phyloP scores from a whole-genome alignment of 192 early-diverging fungal genomes.

The Rhizophagus prolifer region DNA sequence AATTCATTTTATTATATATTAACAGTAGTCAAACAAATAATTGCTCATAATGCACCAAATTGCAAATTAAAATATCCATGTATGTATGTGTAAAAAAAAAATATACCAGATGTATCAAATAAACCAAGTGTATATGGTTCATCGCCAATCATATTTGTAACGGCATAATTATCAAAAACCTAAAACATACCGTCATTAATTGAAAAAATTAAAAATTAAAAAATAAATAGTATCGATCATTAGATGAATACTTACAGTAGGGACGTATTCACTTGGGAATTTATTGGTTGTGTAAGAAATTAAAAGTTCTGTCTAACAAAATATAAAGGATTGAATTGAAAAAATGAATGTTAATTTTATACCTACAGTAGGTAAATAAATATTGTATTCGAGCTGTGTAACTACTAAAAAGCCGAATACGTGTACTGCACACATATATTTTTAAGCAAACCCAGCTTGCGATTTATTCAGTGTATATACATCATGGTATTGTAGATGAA shows the following conservation, averaged over 20 bases:
- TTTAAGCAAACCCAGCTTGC: no score
- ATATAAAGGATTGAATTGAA: neutral
- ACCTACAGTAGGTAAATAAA: no score
- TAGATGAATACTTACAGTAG: slow-evolving; percentile 69
- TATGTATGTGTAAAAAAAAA: neutral
- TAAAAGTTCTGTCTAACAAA: slow-evolving; percentile 81
- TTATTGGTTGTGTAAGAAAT: slow-evolving; percentile 97
- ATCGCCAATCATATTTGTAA: slow-evolving; percentile 97
- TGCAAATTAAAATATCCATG: no score
- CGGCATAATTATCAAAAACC: slow-evolving; percentile 97
- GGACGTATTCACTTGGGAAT: slow-evolving; percentile 95
- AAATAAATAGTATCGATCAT: neutral
- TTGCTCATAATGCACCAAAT: no score
- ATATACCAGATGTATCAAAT: slow-evolving; percentile 86
- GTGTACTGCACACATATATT: no score
- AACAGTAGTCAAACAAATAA: neutral
- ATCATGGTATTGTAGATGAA: no score
- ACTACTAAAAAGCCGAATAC: no score
- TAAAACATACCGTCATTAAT: slow-evolving; percentile 28
- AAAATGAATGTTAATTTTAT: neutral
- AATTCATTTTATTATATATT: neutral
- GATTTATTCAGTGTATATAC: neutral
- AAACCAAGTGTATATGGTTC: slow-evolving; percentile 95
- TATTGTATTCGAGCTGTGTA: no score
- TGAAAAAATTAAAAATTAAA: neutral